These are phyloP conservation scores for Macroventuria anomochaeta DNA, from an alignment of 2,329 filamentous ascomycete genomes.

Conservation along the genomic window DNA sequence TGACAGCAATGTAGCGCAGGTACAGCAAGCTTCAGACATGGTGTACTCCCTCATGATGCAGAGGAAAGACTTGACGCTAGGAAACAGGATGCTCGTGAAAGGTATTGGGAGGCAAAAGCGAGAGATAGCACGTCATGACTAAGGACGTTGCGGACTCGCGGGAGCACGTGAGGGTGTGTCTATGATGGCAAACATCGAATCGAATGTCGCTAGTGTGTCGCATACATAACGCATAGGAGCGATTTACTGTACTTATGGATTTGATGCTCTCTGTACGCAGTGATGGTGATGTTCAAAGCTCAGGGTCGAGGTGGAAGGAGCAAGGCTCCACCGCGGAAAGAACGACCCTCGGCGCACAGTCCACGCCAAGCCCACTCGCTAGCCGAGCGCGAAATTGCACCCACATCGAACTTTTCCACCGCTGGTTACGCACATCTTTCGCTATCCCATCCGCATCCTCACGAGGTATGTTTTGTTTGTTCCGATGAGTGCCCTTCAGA, in stretches of 20 bases:
- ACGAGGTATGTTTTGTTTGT: constrained; percentile 47
- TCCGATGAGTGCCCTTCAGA: constrained; percentile 58
- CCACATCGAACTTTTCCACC: constrained; percentile 34
- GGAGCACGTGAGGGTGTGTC: constrained; percentile 30
- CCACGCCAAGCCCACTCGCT: constrained; percentile 21
- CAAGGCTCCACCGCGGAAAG: constrained; percentile 8
- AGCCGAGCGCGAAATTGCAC: constrained; percentile 30
- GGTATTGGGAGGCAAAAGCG: constrained; percentile 20
- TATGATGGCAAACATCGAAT: constrained; percentile 1
- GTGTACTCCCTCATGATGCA: constrained; percentile 13
- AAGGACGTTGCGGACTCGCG: constrained; percentile 28
- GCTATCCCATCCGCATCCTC: constrained; percentile 34
- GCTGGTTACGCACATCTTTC: constrained; percentile 25
- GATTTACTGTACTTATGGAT: not conserved
- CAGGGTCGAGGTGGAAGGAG: constrained; percentile 10
- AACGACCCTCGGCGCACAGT: constrained; percentile 1
- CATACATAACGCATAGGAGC: not conserved
- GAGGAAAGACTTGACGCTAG: constrained; percentile 1
- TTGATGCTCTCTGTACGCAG: not conserved
- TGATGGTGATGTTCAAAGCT: constrained; percentile 2
- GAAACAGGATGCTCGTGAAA: constrained; percentile 3
- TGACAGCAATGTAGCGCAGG: constrained; percentile 69
- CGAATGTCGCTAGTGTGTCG: not conserved
- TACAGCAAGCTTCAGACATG: constrained; percentile 66
- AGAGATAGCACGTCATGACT: constrained; percentile 44